A percentile compares a stretch with the other conserved stretches of the same genome.
phyloP scores from a whole-genome alignment of 2,329 filamentous ascomycete species.

The Aspergillus clavatus region DNA sequence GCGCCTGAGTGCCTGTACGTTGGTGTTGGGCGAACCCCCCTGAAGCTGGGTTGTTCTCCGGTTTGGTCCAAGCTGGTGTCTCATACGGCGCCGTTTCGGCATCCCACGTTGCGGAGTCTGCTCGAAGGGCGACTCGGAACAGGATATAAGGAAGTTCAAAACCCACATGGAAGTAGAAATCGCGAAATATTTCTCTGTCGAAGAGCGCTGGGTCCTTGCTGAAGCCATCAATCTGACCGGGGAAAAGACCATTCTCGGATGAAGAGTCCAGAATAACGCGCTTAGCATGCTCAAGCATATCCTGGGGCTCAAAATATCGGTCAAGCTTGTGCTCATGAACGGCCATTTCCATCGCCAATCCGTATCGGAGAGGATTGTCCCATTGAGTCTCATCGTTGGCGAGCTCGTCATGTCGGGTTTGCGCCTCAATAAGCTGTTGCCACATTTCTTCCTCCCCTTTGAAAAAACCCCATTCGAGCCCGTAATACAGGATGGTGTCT shows the following conservation, averaged over 20 bases:
- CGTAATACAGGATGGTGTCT: constrained; percentile 15
- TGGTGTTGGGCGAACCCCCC: background rate
- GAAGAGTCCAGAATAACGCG: constrained; percentile 11
- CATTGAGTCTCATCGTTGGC: constrained; percentile 12
- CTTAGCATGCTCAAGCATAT: constrained; percentile 9
- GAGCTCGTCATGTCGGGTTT: constrained; percentile 10
- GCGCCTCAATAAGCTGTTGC: constrained; percentile 7
- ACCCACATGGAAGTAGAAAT: constrained; percentile 16
- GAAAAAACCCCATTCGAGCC: constrained; percentile 11
- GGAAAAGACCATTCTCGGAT: constrained; percentile 16
- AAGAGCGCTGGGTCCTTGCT: constrained; percentile 13
- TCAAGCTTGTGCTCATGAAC: constrained; percentile 7
- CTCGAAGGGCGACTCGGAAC: background rate
- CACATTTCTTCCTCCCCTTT: constrained; percentile 5
- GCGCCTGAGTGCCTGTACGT: too few species aligned
- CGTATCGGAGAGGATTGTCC: constrained; percentile 15
- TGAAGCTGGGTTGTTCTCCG: too few species aligned
- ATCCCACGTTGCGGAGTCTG: too few species aligned
- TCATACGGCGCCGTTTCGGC: too few species aligned
- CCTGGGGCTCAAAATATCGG: constrained; percentile 1
- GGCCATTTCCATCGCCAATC: constrained; percentile 13
- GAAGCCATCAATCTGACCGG: constrained; percentile 10
- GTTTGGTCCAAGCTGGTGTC: too few species aligned
- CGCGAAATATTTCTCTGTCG: constrained; percentile 12
- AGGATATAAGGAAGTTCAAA: constrained; percentile 16